Conservation (phyloP, 192 early-diverging fungal genomes). For the Phlyctochytrium planicorne region DNA sequence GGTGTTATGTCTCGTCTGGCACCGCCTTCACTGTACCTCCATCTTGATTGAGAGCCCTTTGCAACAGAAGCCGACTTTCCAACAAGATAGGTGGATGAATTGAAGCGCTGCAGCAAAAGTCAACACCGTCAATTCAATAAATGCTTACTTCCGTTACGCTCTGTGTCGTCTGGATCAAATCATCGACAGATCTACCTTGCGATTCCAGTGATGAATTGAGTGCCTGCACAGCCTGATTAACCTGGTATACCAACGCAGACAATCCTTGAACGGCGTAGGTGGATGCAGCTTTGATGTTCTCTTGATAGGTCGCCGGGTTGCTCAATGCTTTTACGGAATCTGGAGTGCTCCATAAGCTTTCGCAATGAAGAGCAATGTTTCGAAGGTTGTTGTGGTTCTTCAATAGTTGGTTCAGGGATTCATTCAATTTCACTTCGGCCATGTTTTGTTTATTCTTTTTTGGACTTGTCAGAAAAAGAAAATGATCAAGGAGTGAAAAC, state of each 20-base stretch:
- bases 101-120: too few species aligned
- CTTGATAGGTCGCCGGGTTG: background rate
- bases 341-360: background rate
- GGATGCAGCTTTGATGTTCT: background rate
- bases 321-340: background rate
- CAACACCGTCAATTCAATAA: slow-evolving; percentile 85
- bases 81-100: too few species aligned
- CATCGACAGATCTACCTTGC: slow-evolving; percentile 68
- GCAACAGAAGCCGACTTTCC: too few species aligned
- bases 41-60: too few species aligned
- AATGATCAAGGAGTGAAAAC: too few species aligned
- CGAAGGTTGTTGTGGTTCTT: slow-evolving; percentile 60
- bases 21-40: too few species aligned
- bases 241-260: slow-evolving; percentile 74
- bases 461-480: too few species aligned
- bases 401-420: slow-evolving; percentile 60
- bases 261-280: background rate
- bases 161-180: slow-evolving; percentile 87
- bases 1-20: too few species aligned
- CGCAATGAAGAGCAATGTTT: background rate
- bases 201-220: slow-evolving; percentile 25
- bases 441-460: too few species aligned
- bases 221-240: background rate
- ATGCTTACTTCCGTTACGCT: slow-evolving; percentile 64
- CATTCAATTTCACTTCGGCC: too few species aligned